Percentiles rank a stretch among this genome's conserved stretches.
These are phyloP conservation scores for Teunomyces pallodes DNA, from an alignment of 805 yeast species.

Conservation along the genomic window DNA sequence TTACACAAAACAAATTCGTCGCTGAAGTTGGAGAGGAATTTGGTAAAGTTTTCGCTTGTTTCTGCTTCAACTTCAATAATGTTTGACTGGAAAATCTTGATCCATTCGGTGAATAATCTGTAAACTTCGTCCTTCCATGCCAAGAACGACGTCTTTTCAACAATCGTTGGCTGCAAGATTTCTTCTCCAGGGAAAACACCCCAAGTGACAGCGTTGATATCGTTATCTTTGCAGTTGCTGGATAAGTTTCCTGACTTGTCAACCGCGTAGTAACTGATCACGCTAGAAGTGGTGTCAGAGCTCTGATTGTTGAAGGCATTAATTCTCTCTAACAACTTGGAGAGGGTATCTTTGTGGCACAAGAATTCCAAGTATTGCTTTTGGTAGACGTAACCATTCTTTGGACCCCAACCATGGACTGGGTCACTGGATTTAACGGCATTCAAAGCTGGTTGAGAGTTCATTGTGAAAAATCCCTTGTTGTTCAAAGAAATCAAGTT, in stretches of 20 bases:
- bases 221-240: slow-evolving; percentile 71
- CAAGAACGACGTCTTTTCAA: slow-evolving; percentile 83
- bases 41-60: slow-evolving; percentile 29
- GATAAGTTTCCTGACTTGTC: slow-evolving; percentile 52
- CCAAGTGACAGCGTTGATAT: slow-evolving; percentile 96
- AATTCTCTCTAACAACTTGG: slow-evolving; percentile 39
- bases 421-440: slow-evolving; percentile 71
- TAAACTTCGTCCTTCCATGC: slow-evolving; percentile 98
- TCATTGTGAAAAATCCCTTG: slow-evolving; percentile 74
- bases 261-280: slow-evolving; percentile 78
- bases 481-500: slow-evolving; percentile 63
- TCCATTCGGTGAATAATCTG: slow-evolving; percentile 82
- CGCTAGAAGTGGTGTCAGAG: slow-evolving; percentile 38
- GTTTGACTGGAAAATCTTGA: slow-evolving; percentile 43
- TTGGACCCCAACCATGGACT: slow-evolving; percentile 93
- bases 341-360: slow-evolving; percentile 53
- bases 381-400: slow-evolving; percentile 88
- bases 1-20: slow-evolving; percentile 73
- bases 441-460: slow-evolving; percentile 92
- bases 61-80: slow-evolving; percentile 28
- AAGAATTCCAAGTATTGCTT: slow-evolving; percentile 89
- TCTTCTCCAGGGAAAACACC: slow-evolving; percentile 97
- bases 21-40: slow-evolving; percentile 47
- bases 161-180: slow-evolving; percentile 92
- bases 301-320: slow-evolving; percentile 39